Base-by-base conservation (phyloP, 1,284 basidiomycete genomes). In the Cutaneotrichosporon mucoides region DNA sequence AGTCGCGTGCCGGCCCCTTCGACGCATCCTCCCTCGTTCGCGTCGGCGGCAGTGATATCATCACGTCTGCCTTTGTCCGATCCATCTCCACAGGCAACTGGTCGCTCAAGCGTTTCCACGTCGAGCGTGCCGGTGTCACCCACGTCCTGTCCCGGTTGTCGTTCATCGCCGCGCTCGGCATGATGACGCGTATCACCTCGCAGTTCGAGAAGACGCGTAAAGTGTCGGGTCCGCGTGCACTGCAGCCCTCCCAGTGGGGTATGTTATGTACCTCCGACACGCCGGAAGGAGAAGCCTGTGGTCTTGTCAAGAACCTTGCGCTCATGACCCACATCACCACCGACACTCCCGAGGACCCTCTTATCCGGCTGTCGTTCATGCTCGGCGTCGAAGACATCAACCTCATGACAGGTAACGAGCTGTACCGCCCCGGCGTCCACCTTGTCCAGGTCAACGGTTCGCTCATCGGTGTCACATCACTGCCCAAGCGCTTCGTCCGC, bases 241-340 rank as follows among this genome's bases (percentile, higher is more conserved):
- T 99, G 63, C 96, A 99, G 76, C 94, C 96, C 9, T 92, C 88
- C 82, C 96, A 99, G 79, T 99, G 97, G 97, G 97, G 96, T 46
- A 93, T 99, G 84, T 82, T 99, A 24, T 99, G 96, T 79, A 91
- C 96, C 0, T 94, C 91, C 72, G 96, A 99, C 79, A 99, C 97
- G 4, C 96, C 96, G 0, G 96, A 99, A 86, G 97, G 96, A 73
- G 96, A 99, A 79, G 96, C 96, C 6, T 99, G 96, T 75, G 96
- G 96, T 54, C 81, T 99, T 60, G 97, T 99, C 52, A 99, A 99
- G 82, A 99, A 99, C 78, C 80, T 99, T 59, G 97, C 96, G 2
- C 83, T 99, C 45, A 99, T 99, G 94, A 99, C 97, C 3, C 97
- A 99, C 78, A 99, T 99, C 77, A 99, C 96, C 11, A 99, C 97